Evolutionary conservation across 495 filamentous ascomycete species (phyloP), one percentile per base, ranked within the genome.

Genomic region (Acidomyces sp.): DNA sequence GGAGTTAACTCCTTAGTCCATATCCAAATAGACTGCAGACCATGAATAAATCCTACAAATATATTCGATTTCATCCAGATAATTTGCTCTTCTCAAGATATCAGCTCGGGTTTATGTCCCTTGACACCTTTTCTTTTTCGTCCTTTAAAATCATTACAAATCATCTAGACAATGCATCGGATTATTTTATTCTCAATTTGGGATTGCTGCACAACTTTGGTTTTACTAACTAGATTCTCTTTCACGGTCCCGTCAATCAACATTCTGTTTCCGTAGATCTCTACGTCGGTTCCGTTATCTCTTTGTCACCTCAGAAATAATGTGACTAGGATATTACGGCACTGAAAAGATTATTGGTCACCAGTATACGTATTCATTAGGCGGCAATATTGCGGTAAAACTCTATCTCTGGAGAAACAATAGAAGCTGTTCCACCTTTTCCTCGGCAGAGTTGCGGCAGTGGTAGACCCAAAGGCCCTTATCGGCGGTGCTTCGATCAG

Each of bases 321-420:
- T 11, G 74, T 64, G 19, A 65, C 62, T 23, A 78, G 48, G 10
- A 76, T 51, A 24, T 52, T 64, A n/a, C 50, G 43, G 15, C 64
- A 68, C 51, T 75, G 66, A 9, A 66, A 64, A 6, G 56, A 65
- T 27, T 58, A 53, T 37, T 55, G 56, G 23, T 49, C 56, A 29
- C 61, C 58, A 53, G 65, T 69, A 4, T n/a, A n/a, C n/a, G n/a
- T n/a, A 64, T 69, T 44, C 43, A 66, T 37, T 68, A 66, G 59
- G 78, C 84, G 57, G 84, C 75, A 6, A 78, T 58, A 18, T 70
- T 67, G 54, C 71, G 82, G 45, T 81, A 78, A 36, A 74, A 80
- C 58, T 78, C 80, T 13, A 72, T 1, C 6, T 41, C 67, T 2
- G 61, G 57, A 53, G 80, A 82, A 33, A 59, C 60, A n/a, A 45